A percentile compares a stretch with the other conserved stretches of the same genome.
Conservation (phyloP, 1,284 basidiomycete genomes). For the Ustilago esculenta region DNA sequence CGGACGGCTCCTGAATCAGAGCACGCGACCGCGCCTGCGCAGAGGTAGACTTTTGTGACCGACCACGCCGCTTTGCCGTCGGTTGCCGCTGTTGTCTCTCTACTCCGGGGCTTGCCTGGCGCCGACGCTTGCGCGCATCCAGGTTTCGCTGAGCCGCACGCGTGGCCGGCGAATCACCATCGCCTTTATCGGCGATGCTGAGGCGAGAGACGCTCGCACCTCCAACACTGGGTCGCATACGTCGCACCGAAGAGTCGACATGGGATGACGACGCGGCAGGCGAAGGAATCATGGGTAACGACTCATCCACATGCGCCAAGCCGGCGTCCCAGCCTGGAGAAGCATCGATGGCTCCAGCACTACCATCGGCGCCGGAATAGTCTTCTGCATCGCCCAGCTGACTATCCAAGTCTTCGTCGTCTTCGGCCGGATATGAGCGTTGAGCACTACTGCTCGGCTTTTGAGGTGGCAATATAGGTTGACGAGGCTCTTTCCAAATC, state of each 20-base stretch:
- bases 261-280: slow-evolving; percentile 26
- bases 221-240: slow-evolving; percentile 29
- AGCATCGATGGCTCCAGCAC: slow-evolving; percentile 2
- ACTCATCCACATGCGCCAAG: slow-evolving; percentile 9
- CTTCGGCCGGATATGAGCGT: slow-evolving; percentile 1
- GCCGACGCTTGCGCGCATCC: slow-evolving; percentile 24
- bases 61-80: slow-evolving; percentile 8
- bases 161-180: slow-evolving; percentile 36
- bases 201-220: slow-evolving; percentile 22
- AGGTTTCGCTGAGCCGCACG: slow-evolving; percentile 31
- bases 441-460: no score
- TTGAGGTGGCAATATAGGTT: no score
- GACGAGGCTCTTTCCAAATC: slow-evolving; percentile 7
- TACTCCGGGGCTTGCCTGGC: slow-evolving; percentile 32
- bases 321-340: slow-evolving; percentile 18
- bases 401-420: slow-evolving; percentile 16
- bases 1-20: slow-evolving; percentile 16
- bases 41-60: slow-evolving; percentile 17
- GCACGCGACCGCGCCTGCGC: slow-evolving; percentile 8
- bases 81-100: slow-evolving; percentile 4
- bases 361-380: slow-evolving; percentile 7
- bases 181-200: slow-evolving; percentile 16
- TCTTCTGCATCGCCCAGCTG: slow-evolving; percentile 22
- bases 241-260: slow-evolving; percentile 20
- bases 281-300: slow-evolving; percentile 33